A percentile compares a stretch with the other conserved stretches of the same genome.
phyloP scores from a whole-genome alignment of 805 yeast species.

The Naumovozyma castellii region DNA sequence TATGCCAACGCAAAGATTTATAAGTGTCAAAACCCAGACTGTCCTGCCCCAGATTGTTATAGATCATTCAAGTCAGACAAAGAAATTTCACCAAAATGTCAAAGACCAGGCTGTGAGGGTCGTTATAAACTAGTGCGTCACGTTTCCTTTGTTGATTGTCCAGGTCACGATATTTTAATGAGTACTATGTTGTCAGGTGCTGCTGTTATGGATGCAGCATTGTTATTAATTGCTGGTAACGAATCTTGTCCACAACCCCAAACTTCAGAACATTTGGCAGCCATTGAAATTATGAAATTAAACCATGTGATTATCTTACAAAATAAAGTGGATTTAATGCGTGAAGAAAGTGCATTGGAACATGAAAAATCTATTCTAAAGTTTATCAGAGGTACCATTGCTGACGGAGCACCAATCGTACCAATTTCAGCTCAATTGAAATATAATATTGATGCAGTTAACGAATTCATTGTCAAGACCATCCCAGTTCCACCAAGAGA shows the following conservation, averaged over 20 bases:
- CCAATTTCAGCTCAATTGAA: conserved; percentile 98
- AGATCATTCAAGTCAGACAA: conserved; percentile 89
- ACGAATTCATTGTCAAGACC: conserved; percentile 87
- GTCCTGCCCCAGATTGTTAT: conserved; percentile 93
- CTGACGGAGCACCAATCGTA: conserved; percentile 97
- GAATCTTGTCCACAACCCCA: conserved; percentile 99
- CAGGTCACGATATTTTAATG: conserved; percentile 99
- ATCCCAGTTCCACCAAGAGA: conserved; percentile 95
- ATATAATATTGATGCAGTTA: conserved; percentile 97
- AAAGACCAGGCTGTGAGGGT: conserved; percentile 78
- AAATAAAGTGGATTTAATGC: conserved; percentile 97
- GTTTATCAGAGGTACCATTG: conserved; percentile 95
- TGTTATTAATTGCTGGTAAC: conserved; percentile 91
- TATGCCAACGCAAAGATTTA: conserved; percentile 98
- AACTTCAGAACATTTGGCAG: conserved; percentile 98
- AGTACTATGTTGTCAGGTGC: conserved; percentile 99
- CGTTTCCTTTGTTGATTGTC: conserved; percentile 98
- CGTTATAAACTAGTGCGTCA: conserved; percentile 88
- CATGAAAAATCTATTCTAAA: conserved; percentile 88
- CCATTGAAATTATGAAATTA: conserved; percentile 97
- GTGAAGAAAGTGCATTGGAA: conserved; percentile 91
- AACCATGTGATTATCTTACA: conserved; percentile 93
- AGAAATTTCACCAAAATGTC: conserved; percentile 90
- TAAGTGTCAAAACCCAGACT: conserved; percentile 73
- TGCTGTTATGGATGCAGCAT: conserved; percentile 99